A percentile compares a stretch with the other conserved stretches of the same genome.
Conservation (phyloP, 305 asterid genomes). For the Fraxinus sp. region DNA sequence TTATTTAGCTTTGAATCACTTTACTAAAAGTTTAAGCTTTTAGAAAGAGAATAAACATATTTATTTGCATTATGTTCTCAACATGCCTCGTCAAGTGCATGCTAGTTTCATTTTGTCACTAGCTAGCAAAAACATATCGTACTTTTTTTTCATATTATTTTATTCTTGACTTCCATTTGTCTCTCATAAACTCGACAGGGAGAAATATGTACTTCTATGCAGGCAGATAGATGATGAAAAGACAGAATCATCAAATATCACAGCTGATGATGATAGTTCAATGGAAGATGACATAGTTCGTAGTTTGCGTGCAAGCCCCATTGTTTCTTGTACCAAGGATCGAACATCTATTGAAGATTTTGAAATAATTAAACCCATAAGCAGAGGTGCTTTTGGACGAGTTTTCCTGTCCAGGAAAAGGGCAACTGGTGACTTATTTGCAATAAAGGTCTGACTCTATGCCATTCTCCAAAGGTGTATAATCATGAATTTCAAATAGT, state of each 20-base stretch:
- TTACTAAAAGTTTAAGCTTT: background rate
- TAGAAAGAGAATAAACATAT: constrained; percentile 10
- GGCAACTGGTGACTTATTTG: constrained; percentile 96
- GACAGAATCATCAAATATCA: constrained; percentile 41
- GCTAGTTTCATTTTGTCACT: background rate
- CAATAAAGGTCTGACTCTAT: constrained; percentile 75
- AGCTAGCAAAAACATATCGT: background rate
- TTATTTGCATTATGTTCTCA: background rate
- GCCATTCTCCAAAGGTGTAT: constrained; percentile 13
- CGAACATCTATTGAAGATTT: constrained; percentile 96
- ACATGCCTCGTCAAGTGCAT: background rate
- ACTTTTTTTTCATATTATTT: background rate
- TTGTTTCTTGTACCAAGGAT: constrained; percentile 71
- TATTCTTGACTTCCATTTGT: constrained; percentile 26
- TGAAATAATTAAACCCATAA: constrained; percentile 96
- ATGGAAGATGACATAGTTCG: constrained; percentile 73
- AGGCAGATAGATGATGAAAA: constrained; percentile 92
- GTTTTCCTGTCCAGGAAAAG: constrained; percentile 92
- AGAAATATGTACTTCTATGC: constrained; percentile 82
- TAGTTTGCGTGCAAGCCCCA: constrained; percentile 89
- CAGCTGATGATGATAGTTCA: constrained; percentile 67
- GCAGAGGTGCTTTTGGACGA: constrained; percentile 98
- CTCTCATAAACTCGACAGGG: constrained; percentile 62
- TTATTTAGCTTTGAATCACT: background rate
- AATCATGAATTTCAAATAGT: constrained; percentile 8